These are phyloP conservation scores for Elasticomyces elasticus DNA, from an alignment of 495 filamentous ascomycete genomes.

Conservation along the genomic window DNA sequence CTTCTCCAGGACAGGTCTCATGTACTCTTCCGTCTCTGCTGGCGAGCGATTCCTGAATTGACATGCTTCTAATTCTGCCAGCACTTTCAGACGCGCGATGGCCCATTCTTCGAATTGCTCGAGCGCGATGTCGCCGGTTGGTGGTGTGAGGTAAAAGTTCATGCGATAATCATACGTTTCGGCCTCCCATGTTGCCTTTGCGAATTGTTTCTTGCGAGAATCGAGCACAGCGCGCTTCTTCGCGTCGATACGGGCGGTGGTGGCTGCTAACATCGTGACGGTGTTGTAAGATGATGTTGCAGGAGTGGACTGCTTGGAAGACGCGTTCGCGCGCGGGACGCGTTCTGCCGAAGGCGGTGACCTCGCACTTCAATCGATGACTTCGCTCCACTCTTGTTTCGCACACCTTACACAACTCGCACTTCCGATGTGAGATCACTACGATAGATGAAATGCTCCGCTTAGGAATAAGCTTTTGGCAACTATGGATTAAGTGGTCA, in stretches of 20 bases:
- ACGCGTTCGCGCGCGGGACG: too few species aligned
- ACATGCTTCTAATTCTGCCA: slow-evolving; percentile 91
- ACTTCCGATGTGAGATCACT: too few species aligned
- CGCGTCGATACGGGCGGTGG: slow-evolving; percentile 53
- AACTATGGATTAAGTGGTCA: too few species aligned
- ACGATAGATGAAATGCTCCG: too few species aligned
- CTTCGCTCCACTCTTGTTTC: too few species aligned
- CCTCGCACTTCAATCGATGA: too few species aligned
- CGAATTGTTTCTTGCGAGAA: slow-evolving; percentile 79
- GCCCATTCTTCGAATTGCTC: slow-evolving; percentile 99
- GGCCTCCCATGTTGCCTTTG: slow-evolving; percentile 56
- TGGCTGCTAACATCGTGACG: slow-evolving; percentile 17
- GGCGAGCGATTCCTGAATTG: slow-evolving; percentile 82
- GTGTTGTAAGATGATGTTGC: too few species aligned
- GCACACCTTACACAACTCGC: too few species aligned
- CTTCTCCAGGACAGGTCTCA: slow-evolving; percentile 73
- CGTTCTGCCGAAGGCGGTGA: too few species aligned
- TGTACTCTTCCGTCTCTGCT: slow-evolving; percentile 66
- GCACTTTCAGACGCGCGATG: slow-evolving; percentile 83
- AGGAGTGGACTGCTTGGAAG: too few species aligned
- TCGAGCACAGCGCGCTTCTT: slow-evolving; percentile 68
- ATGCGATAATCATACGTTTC: slow-evolving; percentile 73
- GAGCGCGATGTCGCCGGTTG: slow-evolving; percentile 87
- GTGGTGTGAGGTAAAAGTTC: slow-evolving; percentile 83
- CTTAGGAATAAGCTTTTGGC: too few species aligned